Conservation (phyloP, 768 basidiomycete genomes). For the Mrakia gelida region DNA sequence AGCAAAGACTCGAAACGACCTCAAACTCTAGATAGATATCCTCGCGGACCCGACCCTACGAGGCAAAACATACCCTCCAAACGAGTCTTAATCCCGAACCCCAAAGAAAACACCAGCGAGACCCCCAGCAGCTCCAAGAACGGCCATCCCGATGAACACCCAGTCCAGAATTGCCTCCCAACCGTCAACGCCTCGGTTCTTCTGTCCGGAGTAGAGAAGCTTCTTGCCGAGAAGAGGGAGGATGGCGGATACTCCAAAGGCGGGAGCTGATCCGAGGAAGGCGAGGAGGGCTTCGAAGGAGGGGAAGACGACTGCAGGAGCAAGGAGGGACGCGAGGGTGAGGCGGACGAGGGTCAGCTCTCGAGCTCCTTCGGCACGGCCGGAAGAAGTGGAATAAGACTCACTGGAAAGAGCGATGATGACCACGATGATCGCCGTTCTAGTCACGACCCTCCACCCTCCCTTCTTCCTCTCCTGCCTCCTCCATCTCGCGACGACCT, state of each 20-base stretch:
- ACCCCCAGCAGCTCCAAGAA: constrained; percentile 12
- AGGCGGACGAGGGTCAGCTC: background rate
- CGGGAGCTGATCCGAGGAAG: constrained; percentile 30
- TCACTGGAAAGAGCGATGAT: constrained; percentile 61
- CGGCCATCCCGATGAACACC: background rate
- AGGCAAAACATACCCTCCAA: no score
- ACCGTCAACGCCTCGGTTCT: background rate
- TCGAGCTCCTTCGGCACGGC: no score
- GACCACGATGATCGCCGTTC: constrained; percentile 57
- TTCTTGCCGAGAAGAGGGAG: constrained; percentile 30
- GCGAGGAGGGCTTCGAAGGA: constrained; percentile 32
- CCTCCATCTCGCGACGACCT: constrained; percentile 4
- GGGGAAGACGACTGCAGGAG: constrained; percentile 23
- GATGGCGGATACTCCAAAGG: constrained; percentile 27
- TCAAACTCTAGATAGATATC: no score
- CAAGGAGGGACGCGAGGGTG: background rate
- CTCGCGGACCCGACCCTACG: no score
- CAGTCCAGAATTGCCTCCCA: constrained; percentile 13
- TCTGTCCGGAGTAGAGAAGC: constrained; percentile 7
- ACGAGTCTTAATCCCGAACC: background rate
- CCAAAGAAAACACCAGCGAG: constrained; percentile 11
- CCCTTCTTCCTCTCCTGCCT: constrained; percentile 22
- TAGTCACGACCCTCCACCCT: constrained; percentile 48
- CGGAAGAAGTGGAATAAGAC: no score
- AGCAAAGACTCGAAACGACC: no score